Base-by-base conservation (phyloP, 768 basidiomycete species). In the Mycena maculata region DNA sequence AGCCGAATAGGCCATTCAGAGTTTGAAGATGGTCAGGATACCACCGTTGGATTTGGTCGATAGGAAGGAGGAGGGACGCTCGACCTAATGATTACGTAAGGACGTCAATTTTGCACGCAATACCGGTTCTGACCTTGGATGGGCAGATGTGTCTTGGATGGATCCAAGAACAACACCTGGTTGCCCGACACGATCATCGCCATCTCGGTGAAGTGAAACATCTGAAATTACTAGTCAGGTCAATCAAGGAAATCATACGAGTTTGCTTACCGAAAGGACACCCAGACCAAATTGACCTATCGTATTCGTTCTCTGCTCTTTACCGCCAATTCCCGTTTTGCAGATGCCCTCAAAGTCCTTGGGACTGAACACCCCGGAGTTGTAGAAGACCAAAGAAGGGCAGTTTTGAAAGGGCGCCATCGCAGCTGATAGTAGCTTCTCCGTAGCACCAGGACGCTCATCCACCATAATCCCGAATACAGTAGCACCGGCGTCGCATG, bases 281-380 rank as follows among this genome's bases (percentile, higher is more conserved):
- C 87, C 87, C 10, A 83, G 75, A 7, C 87, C 87, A 73, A 86
- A 87, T 58, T 82, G 81, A 0, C 87, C 87, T 41, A 87, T 87
- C 1, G 80, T 81, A 59, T 80, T 80, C 1, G 55, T 64, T 23
- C 71, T 71, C 1, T 68, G 76, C 18, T 71, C 66, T 65, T 88
- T 87, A 0, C 84, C 83, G 4, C 86, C 86, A 20, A 79, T 71
- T 2, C 84, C 84, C 3, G 83, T 83, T 13, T 72, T 72, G 25
- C 82, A 79, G 22, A 87, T 84, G 0, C 86, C 86, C 25, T 76
- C 73, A 41, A 86, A 86, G 57, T 87, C 86, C 16, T 78, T 58
- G 22, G 59, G 16, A n/a, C 25, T 50, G 22, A 67, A 67, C n/a
- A 58, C 68, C 0, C 77, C 74, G 53, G 85, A 73, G 68, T 87